Evolutionary conservation across 208 protist genomes (phyloP).

Genomic region (Histomonas meleagridis): DNA sequence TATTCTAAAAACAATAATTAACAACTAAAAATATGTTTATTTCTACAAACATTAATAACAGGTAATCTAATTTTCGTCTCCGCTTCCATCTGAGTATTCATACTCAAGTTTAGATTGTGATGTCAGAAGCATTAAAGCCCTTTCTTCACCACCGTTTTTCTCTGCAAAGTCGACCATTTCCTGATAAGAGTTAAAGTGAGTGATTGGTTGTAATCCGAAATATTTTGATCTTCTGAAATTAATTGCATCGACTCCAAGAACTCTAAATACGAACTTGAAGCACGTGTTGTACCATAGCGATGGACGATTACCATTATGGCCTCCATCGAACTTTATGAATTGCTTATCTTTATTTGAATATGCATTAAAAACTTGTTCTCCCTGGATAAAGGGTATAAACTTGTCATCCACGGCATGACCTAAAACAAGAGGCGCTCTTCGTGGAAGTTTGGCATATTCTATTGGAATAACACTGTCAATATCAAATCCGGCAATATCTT

Average conservation of each 20-base stretch:
- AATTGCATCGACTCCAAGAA: too few species aligned
- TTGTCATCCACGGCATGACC: background rate
- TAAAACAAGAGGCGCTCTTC: background rate
- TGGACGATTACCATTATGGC: background rate
- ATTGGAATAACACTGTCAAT: background rate
- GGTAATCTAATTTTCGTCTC: too few species aligned
- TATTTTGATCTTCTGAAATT: too few species aligned
- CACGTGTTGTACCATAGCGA: background rate
- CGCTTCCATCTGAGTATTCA: too few species aligned
- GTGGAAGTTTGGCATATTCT: background rate
- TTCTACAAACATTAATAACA: too few species aligned
- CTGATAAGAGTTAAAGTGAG: background rate
- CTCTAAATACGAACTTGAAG: background rate
- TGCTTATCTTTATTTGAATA: background rate
- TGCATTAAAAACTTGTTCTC: background rate
- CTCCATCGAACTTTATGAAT: background rate
- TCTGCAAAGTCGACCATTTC: background rate
- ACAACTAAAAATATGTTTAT: too few species aligned
- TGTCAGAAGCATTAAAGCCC: too few species aligned
- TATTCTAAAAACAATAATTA: too few species aligned
- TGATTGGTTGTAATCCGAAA: background rate
- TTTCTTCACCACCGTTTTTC: background rate
- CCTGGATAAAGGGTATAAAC: background rate
- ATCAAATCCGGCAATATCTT: background rate
- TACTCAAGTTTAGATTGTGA: too few species aligned